Evolutionary conservation across 768 basidiomycete genomes (phyloP).

Genomic region (Calvatia gigantea): DNA sequence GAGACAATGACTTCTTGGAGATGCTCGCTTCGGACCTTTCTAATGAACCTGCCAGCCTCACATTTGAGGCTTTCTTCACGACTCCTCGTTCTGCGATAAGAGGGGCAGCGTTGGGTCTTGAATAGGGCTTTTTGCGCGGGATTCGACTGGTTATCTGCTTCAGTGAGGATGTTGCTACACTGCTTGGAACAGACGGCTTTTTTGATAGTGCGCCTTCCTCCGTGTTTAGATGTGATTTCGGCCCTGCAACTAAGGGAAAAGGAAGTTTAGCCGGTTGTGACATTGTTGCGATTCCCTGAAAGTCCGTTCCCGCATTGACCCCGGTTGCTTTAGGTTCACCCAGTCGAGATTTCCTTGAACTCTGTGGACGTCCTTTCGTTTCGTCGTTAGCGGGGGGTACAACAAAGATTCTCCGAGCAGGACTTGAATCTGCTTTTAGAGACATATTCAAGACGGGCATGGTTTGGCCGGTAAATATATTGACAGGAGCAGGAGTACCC

Average conservation of each 20-base stretch:
- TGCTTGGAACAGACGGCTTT: conserved; percentile 11
- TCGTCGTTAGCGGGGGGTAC: not conserved
- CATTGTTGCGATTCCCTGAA: not conserved
- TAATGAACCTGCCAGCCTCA: conserved; percentile 19
- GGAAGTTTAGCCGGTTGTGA: conserved; percentile 25
- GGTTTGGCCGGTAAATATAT: conserved; percentile 2
- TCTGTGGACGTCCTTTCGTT: not conserved
- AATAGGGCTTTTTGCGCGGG: conserved; percentile 62
- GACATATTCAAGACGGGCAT: conserved; percentile 9
- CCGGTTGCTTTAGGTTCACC: not conserved
- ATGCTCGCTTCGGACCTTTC: conserved; percentile 15
- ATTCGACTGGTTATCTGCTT: conserved; percentile 57
- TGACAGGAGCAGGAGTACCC: conserved; percentile 15
- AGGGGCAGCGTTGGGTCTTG: conserved; percentile 27
- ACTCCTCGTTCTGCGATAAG: conserved; percentile 2
- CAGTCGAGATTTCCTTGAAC: conserved; percentile 9
- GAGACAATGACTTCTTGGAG: conserved; percentile 1
- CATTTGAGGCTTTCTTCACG: conserved; percentile 9
- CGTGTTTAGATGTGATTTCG: conserved; percentile 1
- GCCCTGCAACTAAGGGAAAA: conserved; percentile 28
- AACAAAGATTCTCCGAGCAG: conserved; percentile 11
- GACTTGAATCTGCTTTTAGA: conserved; percentile 5
- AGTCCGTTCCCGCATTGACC: not conserved
- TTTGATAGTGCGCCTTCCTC: not conserved
- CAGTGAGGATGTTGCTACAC: conserved; percentile 39